phyloP scores from a whole-genome alignment of 345 rosid genomes.

The Gossypium herbaceum region DNA sequence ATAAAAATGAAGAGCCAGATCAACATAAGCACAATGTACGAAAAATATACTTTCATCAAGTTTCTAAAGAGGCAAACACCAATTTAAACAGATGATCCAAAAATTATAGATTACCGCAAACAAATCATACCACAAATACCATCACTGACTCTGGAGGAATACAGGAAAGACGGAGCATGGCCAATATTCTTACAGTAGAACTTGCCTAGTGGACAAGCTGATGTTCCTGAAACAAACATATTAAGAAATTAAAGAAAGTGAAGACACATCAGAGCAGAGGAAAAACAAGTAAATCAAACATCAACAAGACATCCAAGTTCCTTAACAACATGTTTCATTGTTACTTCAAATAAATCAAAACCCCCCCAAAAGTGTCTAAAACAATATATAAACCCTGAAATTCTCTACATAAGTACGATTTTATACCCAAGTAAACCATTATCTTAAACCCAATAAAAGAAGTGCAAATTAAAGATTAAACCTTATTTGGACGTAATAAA shows the following conservation, averaged over 20 bases:
- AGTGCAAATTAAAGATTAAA: no score
- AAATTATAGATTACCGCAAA: not conserved
- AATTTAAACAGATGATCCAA: slow-evolving; percentile 3
- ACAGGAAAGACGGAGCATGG: slow-evolving; percentile 37
- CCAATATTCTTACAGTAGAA: slow-evolving; percentile 66
- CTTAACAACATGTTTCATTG: no score
- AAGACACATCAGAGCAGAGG: not conserved
- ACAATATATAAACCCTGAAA: not conserved
- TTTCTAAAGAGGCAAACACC: not conserved
- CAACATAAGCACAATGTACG: not conserved
- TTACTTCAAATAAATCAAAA: no score
- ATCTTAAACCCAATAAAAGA: no score
- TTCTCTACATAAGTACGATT: not conserved
- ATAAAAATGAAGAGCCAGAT: not conserved
- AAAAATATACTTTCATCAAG: not conserved
- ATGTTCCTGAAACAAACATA: slow-evolving; percentile 38
- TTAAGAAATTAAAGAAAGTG: not conserved
- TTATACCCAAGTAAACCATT: no score
- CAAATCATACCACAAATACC: slow-evolving; percentile 56
- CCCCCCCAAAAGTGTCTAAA: not conserved
- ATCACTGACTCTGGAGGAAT: slow-evolving; percentile 69
- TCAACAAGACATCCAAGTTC: not conserved
- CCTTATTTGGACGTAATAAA: no score
- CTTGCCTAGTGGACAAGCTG: slow-evolving; percentile 59
- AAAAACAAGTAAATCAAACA: not conserved